Percentiles rank a stretch among this genome's conserved stretches.
Conservation (phyloP, 495 filamentous ascomycete species). For the Penicilliopsis zonata region DNA sequence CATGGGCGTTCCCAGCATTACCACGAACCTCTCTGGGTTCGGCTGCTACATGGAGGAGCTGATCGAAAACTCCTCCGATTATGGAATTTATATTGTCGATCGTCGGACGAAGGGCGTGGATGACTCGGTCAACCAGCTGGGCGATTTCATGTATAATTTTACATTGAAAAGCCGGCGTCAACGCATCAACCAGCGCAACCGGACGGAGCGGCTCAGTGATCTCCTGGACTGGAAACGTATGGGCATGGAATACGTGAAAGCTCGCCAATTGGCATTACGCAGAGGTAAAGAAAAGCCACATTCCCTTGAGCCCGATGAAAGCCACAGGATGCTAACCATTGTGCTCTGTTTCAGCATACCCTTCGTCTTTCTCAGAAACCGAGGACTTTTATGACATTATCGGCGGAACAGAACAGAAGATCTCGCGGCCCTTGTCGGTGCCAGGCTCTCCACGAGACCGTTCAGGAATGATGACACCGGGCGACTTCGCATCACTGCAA, state of each 20-base stretch:
- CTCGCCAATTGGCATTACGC: slow-evolving; percentile 79
- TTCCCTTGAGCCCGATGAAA: no score
- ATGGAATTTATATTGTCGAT: slow-evolving; percentile 98
- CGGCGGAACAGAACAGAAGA: slow-evolving; percentile 80
- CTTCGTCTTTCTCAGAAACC: slow-evolving; percentile 62
- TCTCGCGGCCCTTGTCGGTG: slow-evolving; percentile 83
- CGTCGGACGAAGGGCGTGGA: slow-evolving; percentile 92
- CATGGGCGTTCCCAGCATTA: slow-evolving; percentile 98
- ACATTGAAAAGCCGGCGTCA: slow-evolving; percentile 87
- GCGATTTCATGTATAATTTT: slow-evolving; percentile 90
- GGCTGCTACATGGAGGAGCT: slow-evolving; percentile 99
- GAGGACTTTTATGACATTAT: slow-evolving; percentile 77
- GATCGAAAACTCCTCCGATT: slow-evolving; percentile 94
- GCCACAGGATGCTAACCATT: not conserved
- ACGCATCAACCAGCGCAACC: slow-evolving; percentile 95
- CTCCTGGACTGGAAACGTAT: slow-evolving; percentile 98
- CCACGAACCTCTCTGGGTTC: slow-evolving; percentile 94
- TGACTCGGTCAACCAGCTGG: slow-evolving; percentile 91
- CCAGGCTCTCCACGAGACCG: slow-evolving; percentile 86
- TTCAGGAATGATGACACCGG: slow-evolving; percentile 96
- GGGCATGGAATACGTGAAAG: slow-evolving; percentile 98
- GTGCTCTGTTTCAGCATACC: slow-evolving; percentile 52
- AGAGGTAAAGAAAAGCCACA: slow-evolving; percentile 39
- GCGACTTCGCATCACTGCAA: slow-evolving; percentile 92
- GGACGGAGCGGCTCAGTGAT: slow-evolving; percentile 92